phyloP scores from a whole-genome alignment of 345 rosid species.

The Moricandia moricandioides region DNA sequence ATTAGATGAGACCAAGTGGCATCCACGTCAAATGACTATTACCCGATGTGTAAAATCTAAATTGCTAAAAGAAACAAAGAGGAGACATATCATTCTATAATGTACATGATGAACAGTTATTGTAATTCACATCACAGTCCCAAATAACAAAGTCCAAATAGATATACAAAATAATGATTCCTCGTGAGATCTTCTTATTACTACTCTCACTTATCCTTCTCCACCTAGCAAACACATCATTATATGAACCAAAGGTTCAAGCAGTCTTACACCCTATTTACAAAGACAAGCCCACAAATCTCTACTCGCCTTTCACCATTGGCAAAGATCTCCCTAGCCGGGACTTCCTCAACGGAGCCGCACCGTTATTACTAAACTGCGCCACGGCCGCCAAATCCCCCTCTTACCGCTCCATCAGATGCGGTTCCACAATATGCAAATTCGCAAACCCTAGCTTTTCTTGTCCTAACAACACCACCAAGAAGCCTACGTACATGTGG shows the following conservation, averaged over 20 bases:
- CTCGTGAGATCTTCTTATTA: not conserved
- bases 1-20: not conserved
- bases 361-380: not conserved
- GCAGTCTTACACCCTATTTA: not conserved
- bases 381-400: not conserved
- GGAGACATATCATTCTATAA: not conserved
- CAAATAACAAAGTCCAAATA: not conserved
- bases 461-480: conserved; percentile 1
- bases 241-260: not conserved
- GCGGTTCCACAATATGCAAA: conserved; percentile 16
- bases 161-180: not conserved
- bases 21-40: not conserved
- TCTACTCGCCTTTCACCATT: not conserved
- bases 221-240: conserved; percentile 5
- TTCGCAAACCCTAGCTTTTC: not conserved
- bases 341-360: not conserved
- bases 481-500: not conserved
- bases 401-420: conserved; percentile 15
- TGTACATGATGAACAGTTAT: not conserved
- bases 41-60: not conserved
- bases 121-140: not conserved
- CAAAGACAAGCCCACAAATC: not conserved
- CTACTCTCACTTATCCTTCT: conserved; percentile 1
- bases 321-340: not conserved
- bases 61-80: not conserved